Evolutionary conservation across 768 basidiomycete species (phyloP).

Genomic region (Phaffia australis): DNA sequence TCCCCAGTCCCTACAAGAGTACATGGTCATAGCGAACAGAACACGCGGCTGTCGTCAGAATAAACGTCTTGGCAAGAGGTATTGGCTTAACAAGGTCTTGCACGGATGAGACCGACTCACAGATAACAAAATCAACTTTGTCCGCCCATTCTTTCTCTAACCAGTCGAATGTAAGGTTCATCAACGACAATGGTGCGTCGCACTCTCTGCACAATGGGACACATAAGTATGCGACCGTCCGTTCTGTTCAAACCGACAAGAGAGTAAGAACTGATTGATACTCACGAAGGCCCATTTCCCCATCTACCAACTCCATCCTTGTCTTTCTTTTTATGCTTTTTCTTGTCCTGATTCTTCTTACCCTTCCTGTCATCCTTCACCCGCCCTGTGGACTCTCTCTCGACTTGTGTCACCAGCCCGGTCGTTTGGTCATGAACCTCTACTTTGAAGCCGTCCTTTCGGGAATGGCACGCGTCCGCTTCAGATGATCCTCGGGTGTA

Average conservation of each 20-base stretch:
- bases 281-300: slow-evolving; percentile 60
- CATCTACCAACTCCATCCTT: slow-evolving; percentile 47
- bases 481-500: slow-evolving; percentile 49
- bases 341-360: slow-evolving; percentile 40
- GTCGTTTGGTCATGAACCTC: too few relatives aligned
- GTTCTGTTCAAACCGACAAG: not conserved
- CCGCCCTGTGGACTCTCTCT: too few relatives aligned
- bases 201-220: slow-evolving; percentile 47
- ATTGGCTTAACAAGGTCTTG: slow-evolving; percentile 37
- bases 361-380: not conserved
- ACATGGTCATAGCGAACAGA: not conserved
- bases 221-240: not conserved
- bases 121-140: slow-evolving; percentile 83
- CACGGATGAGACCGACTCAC: slow-evolving; percentile 31
- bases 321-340: slow-evolving; percentile 28
- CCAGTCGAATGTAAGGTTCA: slow-evolving; percentile 70
- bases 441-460: not conserved
- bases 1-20: slow-evolving; percentile 38
- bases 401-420: too few relatives aligned
- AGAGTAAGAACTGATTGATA: slow-evolving; percentile 18
- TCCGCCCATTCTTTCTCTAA: slow-evolving; percentile 66
- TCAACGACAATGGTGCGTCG: slow-evolving; percentile 68
- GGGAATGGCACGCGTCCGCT: slow-evolving; percentile 53
- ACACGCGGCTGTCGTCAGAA: slow-evolving; percentile 5
- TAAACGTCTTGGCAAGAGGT: slow-evolving; percentile 10